Evolutionary conservation across 2,329 filamentous ascomycete species (phyloP), one percentile per base, ranked within the genome.

Genomic region (Colletotrichum zoysiae): DNA sequence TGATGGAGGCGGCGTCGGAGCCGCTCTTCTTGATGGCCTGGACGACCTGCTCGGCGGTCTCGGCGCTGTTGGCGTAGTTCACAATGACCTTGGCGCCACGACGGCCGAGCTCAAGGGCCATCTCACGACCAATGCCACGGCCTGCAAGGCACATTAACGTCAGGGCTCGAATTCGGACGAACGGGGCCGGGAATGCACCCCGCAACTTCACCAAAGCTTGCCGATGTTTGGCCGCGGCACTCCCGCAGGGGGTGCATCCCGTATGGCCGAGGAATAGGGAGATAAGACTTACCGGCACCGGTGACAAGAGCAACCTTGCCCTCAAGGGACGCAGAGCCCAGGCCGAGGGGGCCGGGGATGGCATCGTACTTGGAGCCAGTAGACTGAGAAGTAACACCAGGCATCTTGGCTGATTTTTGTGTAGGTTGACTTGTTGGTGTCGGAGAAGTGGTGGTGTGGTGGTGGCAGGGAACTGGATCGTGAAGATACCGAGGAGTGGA

Each of bases 281-380:
- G 40, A 14, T 20, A 3, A 30, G 6, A 62, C 81, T 57, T 78
- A 83, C 81, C 81, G 71, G 81, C 81, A 65, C 94, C 94, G 0
- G 94, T 97, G 55, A 97, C 89, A 72, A 97, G 93, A 75, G 92
- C 93, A 51, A 96, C 89, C 82, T 97, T 97, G 77, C 93, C 93
- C 78, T 94, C 91, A 76, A 97, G 88, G 61, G 92, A 94, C 86
- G 81, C 81, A 48, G 81, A 82, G 35, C 77, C 79, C 60, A 83
- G 67, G 42, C 81, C 81, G 58, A 83, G 76, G 66, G 81, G 81
- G 7, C 81, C 81, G 8, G 81, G 81, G 59, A 83, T 79, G 61
- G 75, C 73, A 75, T 83, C 80, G 76, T 81, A 81, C 74, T 80
- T 81, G 73, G 77, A 78, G 20, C 70, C 70, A 46, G 51, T 64